Evolutionary conservation across 2,329 filamentous ascomycete genomes (phyloP), one percentile per base, ranked within the genome.

Genomic region (Aureobasidium sp.): DNA sequence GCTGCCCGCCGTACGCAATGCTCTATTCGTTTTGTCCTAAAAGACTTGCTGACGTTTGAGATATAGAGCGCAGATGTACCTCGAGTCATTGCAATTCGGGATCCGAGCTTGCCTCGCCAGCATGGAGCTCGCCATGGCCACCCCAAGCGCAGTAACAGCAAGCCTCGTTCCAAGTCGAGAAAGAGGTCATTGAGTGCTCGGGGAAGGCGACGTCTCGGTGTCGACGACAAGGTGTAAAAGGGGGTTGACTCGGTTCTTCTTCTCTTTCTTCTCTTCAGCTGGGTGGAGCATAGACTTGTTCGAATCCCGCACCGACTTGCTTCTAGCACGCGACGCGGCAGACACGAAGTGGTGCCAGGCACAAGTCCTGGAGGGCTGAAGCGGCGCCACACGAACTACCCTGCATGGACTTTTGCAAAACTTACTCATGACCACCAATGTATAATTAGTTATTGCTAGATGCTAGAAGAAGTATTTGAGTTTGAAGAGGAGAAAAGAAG

Each of bases 1-100:
- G 59, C 62, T 72, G n/a, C 72, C 72, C 9, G 67, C 69, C 2
- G 68, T 64, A 45, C 30, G 45, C 15, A n/a, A 30, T n/a, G 25
- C 15, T 4, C 15, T 30, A 9, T 30, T n/a, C 6, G 2, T 48
- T 4, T 10, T 2, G n/a, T 5, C 9, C 45, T n/a, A 2, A 30
- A 6, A n/a, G 4, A 7, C 9, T 32, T 21, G 29, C 45, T 48
- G 27, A 48, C 27, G n/a, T n/a, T 48, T 15, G 9, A 25, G 45
- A 9, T 30, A 4, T 32, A 48, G 45, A 48, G 45, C 29, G 68
- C 72, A 8, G 66, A 69, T 32, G 62, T 63, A 4, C 65, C 64
- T 45, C 32, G 45, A 10, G 44, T 49, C 44, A 54, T 62, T 16
- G 27, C 39, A 41, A 48, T 58, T 21, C 30, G 39, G 8, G 54